Evolutionary conservation across 495 filamentous ascomycete genomes (phyloP).

Genomic region (Apiosordaria backusii): DNA sequence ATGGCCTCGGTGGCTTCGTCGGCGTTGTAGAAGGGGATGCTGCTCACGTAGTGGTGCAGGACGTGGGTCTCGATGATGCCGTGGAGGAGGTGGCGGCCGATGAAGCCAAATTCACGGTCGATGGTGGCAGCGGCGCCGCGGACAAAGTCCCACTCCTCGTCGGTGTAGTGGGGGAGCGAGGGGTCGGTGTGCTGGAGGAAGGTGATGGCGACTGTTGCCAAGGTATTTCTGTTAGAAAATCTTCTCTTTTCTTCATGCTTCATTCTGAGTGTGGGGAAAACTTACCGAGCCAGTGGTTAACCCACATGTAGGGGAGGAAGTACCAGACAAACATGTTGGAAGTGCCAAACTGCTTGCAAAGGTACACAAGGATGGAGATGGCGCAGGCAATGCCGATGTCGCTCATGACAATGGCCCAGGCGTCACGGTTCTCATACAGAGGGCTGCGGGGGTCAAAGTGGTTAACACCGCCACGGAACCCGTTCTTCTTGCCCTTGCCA

Average conservation of each 20-base stretch:
- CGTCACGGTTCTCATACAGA: constrained; percentile 87
- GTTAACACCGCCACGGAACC: constrained; percentile 76
- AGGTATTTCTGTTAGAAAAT: constrained; percentile 33
- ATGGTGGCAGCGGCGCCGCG: constrained; percentile 84
- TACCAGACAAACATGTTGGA: constrained; percentile 90
- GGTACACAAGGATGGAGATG: constrained; percentile 50
- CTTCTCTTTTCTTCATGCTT: background rate
- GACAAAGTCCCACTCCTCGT: constrained; percentile 75
- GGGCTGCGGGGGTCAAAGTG: constrained; percentile 88
- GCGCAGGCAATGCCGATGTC: constrained; percentile 72
- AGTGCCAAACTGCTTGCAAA: constrained; percentile 73
- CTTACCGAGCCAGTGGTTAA: constrained; percentile 94
- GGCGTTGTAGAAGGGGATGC: constrained; percentile 87
- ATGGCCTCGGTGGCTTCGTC: constrained; percentile 85
- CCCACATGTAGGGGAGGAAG: constrained; percentile 91
- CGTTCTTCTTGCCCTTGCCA: constrained; percentile 86
- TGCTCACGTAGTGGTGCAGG: constrained; percentile 80
- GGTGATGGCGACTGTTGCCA: constrained; percentile 66
- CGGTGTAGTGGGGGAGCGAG: constrained; percentile 76
- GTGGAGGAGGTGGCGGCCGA: constrained; percentile 81
- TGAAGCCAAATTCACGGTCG: constrained; percentile 85
- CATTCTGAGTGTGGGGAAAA: constrained; percentile 7
- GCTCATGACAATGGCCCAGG: constrained; percentile 74
- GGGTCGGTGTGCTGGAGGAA: constrained; percentile 91
- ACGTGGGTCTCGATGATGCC: constrained; percentile 93